Percentiles rank a stretch among this genome's conserved stretches.
phyloP scores from a whole-genome alignment of 2,329 filamentous ascomycete genomes.

The Penicillium sp. region DNA sequence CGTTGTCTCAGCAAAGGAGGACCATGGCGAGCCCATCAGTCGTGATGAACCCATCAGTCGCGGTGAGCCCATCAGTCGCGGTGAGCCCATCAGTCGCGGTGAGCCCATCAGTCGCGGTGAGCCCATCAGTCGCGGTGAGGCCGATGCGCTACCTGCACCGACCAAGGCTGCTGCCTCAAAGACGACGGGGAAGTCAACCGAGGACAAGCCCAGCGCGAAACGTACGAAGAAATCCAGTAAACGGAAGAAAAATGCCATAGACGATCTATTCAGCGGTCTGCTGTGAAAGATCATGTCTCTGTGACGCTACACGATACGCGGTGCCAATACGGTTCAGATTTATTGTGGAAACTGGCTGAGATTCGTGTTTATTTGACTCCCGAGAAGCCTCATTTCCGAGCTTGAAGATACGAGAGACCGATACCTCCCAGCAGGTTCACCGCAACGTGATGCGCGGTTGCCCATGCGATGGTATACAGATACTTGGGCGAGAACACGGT shows the following conservation, averaged over 20 bases:
- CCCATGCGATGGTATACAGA: constrained; percentile 87
- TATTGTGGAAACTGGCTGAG: background rate
- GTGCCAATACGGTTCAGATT: background rate
- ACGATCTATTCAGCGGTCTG: constrained; percentile 65
- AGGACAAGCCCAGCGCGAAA: constrained; percentile 6
- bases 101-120: constrained; percentile 16
- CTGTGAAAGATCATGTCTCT: constrained; percentile 33
- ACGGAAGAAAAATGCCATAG: constrained; percentile 62
- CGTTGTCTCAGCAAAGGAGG: constrained; percentile 14
- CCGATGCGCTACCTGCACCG: background rate
- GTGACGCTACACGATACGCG: background rate
- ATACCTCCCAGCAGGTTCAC: constrained; percentile 62
- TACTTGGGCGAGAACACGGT: constrained; percentile 98
- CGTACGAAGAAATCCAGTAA: constrained; percentile 45
- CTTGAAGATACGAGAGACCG: constrained; percentile 9
- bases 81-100: constrained; percentile 24
- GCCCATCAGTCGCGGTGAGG: constrained; percentile 19
- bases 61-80: constrained; percentile 8
- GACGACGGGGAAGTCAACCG: constrained; percentile 5
- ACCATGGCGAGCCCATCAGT: constrained; percentile 18
- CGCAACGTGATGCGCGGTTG: constrained; percentile 70
- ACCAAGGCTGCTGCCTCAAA: constrained; percentile 1
- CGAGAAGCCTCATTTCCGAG: constrained; percentile 4
- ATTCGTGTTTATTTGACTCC: background rate
- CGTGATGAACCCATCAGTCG: constrained; percentile 18